Conservation (phyloP, 192 early-diverging fungal genomes). For the Pecoramyces ruminantium region DNA sequence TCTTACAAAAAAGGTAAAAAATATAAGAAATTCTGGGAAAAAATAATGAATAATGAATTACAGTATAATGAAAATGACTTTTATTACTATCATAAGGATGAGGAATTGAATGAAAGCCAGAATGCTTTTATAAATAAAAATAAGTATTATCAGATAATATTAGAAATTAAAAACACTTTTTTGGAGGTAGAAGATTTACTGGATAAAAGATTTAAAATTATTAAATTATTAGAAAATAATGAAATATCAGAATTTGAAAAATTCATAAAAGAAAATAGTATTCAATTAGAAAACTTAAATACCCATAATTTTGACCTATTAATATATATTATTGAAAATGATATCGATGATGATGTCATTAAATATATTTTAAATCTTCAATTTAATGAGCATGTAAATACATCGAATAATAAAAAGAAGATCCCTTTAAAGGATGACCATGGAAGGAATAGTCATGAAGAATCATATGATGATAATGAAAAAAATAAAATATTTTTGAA, state of each 20-base stretch:
- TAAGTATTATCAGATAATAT: not conserved
- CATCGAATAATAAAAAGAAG: no score
- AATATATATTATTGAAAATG: not conserved
- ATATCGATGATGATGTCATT: not conserved
- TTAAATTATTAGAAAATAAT: not conserved
- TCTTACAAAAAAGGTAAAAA: not conserved
- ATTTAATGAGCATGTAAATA: no score
- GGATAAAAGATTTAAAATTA: not conserved
- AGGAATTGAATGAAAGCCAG: no score
- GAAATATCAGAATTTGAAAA: not conserved
- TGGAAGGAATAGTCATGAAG: no score
- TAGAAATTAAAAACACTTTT: not conserved
- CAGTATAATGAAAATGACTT: not conserved
- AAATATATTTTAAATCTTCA: not conserved
- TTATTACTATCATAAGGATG: not conserved
- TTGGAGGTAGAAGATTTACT: not conserved
- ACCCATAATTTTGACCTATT: not conserved
- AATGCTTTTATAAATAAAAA: not conserved
- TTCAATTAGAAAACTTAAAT: not conserved
- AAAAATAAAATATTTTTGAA: not conserved
- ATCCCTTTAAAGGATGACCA: no score
- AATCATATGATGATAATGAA: not conserved
- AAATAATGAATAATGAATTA: not conserved
- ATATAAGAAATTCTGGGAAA: not conserved
- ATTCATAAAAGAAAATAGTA: not conserved